phyloP scores from a whole-genome alignment of 202 grass and related monocot species.

The Carex arenaria region DNA sequence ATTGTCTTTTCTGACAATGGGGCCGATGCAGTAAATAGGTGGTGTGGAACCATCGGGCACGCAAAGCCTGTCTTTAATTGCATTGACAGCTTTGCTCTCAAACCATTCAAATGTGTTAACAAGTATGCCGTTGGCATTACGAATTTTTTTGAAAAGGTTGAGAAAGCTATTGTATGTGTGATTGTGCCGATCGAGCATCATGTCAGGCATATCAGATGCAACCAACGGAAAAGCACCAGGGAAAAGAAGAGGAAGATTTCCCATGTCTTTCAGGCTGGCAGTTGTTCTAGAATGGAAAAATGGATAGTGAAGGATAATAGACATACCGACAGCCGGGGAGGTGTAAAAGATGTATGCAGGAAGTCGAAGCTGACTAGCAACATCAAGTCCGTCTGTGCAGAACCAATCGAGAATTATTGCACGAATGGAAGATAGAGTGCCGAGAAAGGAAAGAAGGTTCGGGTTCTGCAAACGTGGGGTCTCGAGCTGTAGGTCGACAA shows the following conservation, averaged over 20 bases:
- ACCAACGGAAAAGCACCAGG: not conserved
- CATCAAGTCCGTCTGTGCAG: conserved; percentile 16
- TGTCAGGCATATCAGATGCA: not conserved
- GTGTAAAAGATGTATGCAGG: conserved; percentile 16
- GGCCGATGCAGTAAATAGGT: conserved; percentile 49
- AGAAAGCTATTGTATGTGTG: not conserved
- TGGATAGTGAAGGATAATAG: not conserved
- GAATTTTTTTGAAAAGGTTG: not conserved
- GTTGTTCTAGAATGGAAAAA: not conserved
- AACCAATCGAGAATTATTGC: conserved; percentile 35
- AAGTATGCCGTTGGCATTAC: conserved; percentile 19
- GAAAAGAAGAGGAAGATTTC: not conserved
- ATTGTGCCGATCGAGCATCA: not conserved
- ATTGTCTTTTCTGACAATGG: conserved; percentile 1
- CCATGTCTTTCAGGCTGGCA: conserved; percentile 16
- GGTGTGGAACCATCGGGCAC: not conserved
- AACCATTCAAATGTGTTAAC: conserved; percentile 51
- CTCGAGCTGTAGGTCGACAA: conserved; percentile 7
- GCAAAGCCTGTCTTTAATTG: not conserved
- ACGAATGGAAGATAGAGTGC: conserved; percentile 17
- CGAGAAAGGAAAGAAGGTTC: conserved; percentile 38
- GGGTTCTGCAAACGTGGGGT: conserved; percentile 24
- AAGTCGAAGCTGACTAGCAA: not conserved
- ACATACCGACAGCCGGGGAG: not conserved
- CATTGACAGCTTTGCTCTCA: conserved; percentile 26